Conservation (phyloP, 345 rosid genomes). For the Angophora floribunda region DNA sequence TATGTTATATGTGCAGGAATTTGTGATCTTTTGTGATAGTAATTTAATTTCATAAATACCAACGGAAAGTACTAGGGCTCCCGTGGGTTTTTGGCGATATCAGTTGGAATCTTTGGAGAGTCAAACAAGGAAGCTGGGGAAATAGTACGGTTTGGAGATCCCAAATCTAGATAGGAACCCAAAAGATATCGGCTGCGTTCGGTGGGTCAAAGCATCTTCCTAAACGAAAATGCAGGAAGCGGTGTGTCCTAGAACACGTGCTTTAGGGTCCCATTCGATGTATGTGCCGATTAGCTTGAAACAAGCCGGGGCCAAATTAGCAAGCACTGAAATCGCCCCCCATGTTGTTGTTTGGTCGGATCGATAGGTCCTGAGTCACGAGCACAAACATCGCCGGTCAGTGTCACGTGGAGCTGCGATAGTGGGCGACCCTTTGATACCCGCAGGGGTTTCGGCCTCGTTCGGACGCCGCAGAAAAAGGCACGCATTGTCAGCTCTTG, state of each 20-base stretch:
- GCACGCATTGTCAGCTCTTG: background rate
- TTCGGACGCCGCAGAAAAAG: background rate
- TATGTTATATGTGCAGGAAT: rapidly evolving
- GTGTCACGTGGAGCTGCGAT: background rate
- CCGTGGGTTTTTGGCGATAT: too few relatives aligned
- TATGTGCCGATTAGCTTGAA: background rate
- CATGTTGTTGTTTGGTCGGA: background rate
- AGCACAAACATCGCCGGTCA: background rate
- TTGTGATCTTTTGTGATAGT: too few relatives aligned
- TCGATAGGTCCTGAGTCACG: background rate
- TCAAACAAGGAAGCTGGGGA: background rate
- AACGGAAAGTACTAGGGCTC: rapidly evolving
- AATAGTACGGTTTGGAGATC: background rate
- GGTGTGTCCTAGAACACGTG: background rate
- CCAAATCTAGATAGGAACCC: background rate
- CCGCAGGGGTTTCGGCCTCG: background rate
- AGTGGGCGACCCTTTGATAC: background rate
- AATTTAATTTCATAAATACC: too few relatives aligned
- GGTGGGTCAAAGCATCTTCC: background rate
- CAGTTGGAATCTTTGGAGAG: background rate
- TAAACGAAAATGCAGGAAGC: background rate
- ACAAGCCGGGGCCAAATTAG: background rate
- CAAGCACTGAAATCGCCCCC: background rate
- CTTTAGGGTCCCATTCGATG: background rate
- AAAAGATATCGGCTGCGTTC: background rate